A percentile compares a stretch with the other conserved stretches of the same genome.
Conservation (phyloP, 202 grass and related monocot species). For the Zizania palustris region DNA sequence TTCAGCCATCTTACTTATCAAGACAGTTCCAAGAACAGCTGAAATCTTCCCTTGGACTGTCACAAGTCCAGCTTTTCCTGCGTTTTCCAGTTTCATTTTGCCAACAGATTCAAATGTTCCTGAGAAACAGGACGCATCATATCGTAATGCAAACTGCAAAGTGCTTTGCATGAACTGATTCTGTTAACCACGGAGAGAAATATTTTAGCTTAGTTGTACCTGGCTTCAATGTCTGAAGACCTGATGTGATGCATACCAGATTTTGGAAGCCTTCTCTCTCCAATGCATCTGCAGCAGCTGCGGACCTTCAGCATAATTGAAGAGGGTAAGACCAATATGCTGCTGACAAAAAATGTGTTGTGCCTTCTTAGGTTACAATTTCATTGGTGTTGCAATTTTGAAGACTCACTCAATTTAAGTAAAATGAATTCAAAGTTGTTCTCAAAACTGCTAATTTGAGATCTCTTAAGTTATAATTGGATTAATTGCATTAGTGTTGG, state of each 20-base stretch:
- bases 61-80: slow-evolving; percentile 86
- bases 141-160: not conserved
- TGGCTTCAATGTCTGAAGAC: slow-evolving; percentile 88
- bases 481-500: too few species aligned
- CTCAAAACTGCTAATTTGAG: too few species aligned
- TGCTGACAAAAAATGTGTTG: not conserved
- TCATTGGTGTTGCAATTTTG: not conserved
- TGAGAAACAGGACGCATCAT: not conserved
- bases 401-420: not conserved
- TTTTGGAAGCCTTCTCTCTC: slow-evolving; percentile 87
- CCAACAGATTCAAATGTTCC: slow-evolving; percentile 81
- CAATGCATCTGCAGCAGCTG: slow-evolving; percentile 68
- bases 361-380: not conserved
- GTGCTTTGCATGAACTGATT: not conserved
- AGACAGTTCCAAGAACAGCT: slow-evolving; percentile 70
- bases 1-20: slow-evolving; percentile 68
- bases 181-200: not conserved
- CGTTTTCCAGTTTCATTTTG: slow-evolving; percentile 69
- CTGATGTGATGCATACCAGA: slow-evolving; percentile 75
- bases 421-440: too few species aligned
- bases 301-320: slow-evolving; percentile 59
- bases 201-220: slow-evolving; percentile 37
- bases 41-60: slow-evolving; percentile 93
- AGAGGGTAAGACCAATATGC: not conserved
- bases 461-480: too few species aligned